A percentile compares a stretch with the other conserved stretches of the same genome.
These are phyloP conservation scores for Diaporthe eres DNA, from an alignment of 2,329 filamentous ascomycete genomes.

Conservation along the genomic window DNA sequence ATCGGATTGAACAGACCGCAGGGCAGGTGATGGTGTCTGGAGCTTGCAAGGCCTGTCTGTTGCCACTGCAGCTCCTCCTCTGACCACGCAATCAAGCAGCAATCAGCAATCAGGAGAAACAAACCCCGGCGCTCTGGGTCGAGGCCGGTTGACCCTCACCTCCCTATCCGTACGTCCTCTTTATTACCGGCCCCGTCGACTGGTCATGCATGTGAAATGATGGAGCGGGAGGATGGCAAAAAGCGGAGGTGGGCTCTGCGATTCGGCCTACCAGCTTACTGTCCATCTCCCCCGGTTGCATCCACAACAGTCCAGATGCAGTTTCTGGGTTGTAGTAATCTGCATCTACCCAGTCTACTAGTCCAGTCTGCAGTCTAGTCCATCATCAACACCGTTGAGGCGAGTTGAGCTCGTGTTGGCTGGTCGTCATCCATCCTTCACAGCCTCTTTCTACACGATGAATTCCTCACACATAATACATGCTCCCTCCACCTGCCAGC, in stretches of 20 bases:
- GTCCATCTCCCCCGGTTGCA: not conserved
- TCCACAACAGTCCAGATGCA: constrained; percentile 17
- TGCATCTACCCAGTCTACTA: not conserved
- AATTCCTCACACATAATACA: not conserved
- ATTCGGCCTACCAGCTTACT: not conserved
- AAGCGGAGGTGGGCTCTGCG: constrained; percentile 30
- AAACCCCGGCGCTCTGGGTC: constrained; percentile 20
- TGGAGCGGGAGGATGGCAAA: constrained; percentile 17
- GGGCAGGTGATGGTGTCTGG: not conserved
- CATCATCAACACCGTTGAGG: not conserved
- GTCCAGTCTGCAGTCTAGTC: not conserved
- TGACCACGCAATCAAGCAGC: constrained; percentile 6
- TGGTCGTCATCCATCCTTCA: not conserved
- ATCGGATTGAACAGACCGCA: not conserved
- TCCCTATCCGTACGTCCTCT: constrained; percentile 18
- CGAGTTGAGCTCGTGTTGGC: not conserved
- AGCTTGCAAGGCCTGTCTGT: not conserved
- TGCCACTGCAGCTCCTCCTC: not conserved
- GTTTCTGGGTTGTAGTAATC: not conserved
- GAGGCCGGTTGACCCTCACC: not conserved
- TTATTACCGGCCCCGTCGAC: constrained; percentile 33
- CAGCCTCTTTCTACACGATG: not conserved
- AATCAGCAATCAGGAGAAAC: constrained; percentile 23
- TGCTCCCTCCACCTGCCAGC: not conserved
- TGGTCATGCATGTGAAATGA: constrained; percentile 35